phyloP scores from a whole-genome alignment of 2,329 filamentous ascomycete genomes.

The Coniochaeta pulveracea region DNA sequence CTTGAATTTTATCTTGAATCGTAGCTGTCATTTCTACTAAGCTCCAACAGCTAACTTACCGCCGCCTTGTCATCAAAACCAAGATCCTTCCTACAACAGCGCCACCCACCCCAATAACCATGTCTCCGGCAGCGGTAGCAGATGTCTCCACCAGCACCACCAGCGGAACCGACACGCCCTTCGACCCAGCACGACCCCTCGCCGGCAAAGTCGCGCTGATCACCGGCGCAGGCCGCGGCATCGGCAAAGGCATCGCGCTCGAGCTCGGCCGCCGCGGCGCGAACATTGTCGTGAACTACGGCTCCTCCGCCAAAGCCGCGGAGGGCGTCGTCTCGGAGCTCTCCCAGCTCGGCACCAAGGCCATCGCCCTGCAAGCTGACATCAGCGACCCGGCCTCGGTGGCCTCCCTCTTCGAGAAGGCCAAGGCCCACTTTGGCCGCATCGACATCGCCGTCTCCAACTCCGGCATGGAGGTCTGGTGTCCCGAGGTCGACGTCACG shows the following conservation, averaged over 20 bases:
- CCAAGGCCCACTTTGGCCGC: constrained; percentile 53
- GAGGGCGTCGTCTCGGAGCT: constrained; percentile 44
- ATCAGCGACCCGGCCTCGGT: constrained; percentile 50
- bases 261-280: constrained; percentile 56
- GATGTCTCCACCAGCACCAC: not conserved
- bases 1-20: no score
- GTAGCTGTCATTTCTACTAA: no score
- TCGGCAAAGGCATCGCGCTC: constrained; percentile 54
- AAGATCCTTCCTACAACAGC: not conserved
- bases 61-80: no score
- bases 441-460: constrained; percentile 65
- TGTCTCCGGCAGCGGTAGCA: constrained; percentile 2
- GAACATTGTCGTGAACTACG: constrained; percentile 58
- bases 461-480: constrained; percentile 61
- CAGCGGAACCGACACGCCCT: not conserved
- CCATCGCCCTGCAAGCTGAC: constrained; percentile 51
- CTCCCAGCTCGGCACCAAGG: constrained; percentile 41
- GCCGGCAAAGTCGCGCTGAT: constrained; percentile 46
- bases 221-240: constrained; percentile 55
- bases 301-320: constrained; percentile 41
- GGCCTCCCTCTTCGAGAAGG: constrained; percentile 51
- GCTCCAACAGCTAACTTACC: no score
- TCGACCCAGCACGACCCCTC: constrained; percentile 13
- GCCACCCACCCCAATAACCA: no score
- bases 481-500: constrained; percentile 56